phyloP scores from a whole-genome alignment of 2,329 filamentous ascomycete genomes.

The Hypoxylon rubiginosum region DNA sequence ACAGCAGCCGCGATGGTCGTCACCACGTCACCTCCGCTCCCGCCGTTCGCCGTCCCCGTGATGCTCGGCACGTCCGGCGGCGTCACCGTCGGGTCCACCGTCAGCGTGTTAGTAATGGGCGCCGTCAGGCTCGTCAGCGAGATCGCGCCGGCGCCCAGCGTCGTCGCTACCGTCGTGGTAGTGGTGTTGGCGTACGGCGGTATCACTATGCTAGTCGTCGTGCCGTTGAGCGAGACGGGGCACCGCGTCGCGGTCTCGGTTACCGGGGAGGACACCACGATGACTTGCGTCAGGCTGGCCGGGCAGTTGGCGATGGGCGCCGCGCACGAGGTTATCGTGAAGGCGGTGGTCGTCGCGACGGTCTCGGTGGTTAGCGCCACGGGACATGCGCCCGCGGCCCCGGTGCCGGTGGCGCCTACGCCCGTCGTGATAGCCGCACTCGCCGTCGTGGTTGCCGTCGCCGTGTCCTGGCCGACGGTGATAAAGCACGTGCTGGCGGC shows the following conservation, averaged over 20 bases:
- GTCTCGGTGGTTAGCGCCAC: slow-evolving; percentile 36
- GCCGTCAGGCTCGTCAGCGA: slow-evolving; percentile 39
- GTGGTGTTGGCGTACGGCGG: slow-evolving; percentile 29
- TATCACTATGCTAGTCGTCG: slow-evolving; percentile 1
- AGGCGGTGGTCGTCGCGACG: slow-evolving; percentile 28
- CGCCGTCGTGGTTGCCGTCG: slow-evolving; percentile 1
- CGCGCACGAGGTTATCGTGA: slow-evolving; percentile 45
- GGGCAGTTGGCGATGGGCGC: slow-evolving; percentile 46
- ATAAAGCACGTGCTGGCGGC: slow-evolving; percentile 45
- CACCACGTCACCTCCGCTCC: background rate
- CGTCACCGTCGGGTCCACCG: slow-evolving; percentile 27
- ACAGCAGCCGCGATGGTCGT: background rate
- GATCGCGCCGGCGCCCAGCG: slow-evolving; percentile 24
- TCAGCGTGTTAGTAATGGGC: slow-evolving; percentile 39
- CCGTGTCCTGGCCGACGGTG: slow-evolving; percentile 19
- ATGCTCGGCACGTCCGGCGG: slow-evolving; percentile 21
- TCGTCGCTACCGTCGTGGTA: slow-evolving; percentile 3
- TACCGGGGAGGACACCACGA: slow-evolving; percentile 43
- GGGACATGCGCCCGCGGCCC: slow-evolving; percentile 15
- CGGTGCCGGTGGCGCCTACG: slow-evolving; percentile 1
- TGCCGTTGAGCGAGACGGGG: slow-evolving; percentile 13
- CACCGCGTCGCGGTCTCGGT: slow-evolving; percentile 32
- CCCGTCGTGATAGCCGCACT: slow-evolving; percentile 11
- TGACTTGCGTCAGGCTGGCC: slow-evolving; percentile 42
- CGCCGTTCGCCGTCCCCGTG: slow-evolving; percentile 16